Evolutionary conservation across 345 rosid species (phyloP).

Genomic region (Pistacia vera): DNA sequence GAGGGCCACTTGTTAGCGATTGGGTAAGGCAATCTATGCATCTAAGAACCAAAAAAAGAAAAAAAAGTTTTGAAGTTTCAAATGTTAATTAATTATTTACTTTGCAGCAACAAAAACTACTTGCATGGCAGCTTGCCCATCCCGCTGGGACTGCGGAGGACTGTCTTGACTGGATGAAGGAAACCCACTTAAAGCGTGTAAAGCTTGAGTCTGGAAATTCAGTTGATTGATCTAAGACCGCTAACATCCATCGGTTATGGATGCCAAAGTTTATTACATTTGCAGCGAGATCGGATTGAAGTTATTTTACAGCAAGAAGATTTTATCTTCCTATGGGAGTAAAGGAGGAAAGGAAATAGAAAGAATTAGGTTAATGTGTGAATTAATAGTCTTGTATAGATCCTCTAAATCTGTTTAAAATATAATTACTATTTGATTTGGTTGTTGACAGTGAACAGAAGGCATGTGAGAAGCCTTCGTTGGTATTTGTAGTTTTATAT

Average conservation of each 20-base stretch:
- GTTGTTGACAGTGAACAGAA: too few relatives aligned
- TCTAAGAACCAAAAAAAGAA: neutral
- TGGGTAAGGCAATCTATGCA: slow-evolving; percentile 57
- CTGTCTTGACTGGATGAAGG: slow-evolving; percentile 91
- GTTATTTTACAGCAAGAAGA: neutral
- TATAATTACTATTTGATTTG: too few relatives aligned
- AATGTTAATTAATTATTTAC: slow-evolving; percentile 14
- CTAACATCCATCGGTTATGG: neutral
- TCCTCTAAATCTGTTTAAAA: neutral
- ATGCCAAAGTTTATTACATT: neutral
- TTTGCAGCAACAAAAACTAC: too few relatives aligned
- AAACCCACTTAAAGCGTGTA: slow-evolving; percentile 61
- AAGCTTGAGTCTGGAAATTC: slow-evolving; percentile 36
- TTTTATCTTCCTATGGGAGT: neutral
- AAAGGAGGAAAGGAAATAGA: neutral
- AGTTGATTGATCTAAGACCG: neutral
- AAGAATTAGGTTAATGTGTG: too few relatives aligned
- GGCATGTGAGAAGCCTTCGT: too few relatives aligned
- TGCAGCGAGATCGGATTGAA: neutral
- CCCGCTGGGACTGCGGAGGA: slow-evolving; percentile 69
- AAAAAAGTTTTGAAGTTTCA: slow-evolving; percentile 9
- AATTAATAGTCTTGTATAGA: neutral
- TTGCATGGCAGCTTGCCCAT: slow-evolving; percentile 50
- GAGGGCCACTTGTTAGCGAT: slow-evolving; percentile 79
- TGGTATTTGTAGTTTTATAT: too few relatives aligned